Percentiles rank a stretch among this genome's conserved stretches.
Evolutionary conservation across 129 eudicot genomes (phyloP).

Genomic region (Saposhnikovia divaricata): DNA sequence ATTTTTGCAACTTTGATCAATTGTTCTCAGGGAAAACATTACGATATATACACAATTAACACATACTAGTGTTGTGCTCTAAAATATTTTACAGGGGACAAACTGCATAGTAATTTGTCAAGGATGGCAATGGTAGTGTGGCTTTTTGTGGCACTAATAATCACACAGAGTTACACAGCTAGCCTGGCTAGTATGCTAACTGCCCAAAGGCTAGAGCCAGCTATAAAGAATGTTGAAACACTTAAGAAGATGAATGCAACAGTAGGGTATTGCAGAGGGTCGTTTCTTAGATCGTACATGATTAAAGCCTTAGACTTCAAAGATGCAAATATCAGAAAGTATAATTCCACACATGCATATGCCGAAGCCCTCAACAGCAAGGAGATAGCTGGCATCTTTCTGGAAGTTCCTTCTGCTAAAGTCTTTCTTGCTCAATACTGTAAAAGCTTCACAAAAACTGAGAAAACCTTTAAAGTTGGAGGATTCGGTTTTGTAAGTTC

Average conservation of each 20-base stretch:
- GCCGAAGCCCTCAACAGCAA: conserved; percentile 35
- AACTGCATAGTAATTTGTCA: conserved; percentile 38
- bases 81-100: conserved; percentile 24
- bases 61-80: neutral
- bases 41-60: neutral
- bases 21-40: neutral
- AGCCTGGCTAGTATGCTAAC: conserved; percentile 62
- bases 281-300: conserved; percentile 27
- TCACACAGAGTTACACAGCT: conserved; percentile 51
- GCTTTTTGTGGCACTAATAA: conserved; percentile 43
- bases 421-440: conserved; percentile 51
- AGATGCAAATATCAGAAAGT: conserved; percentile 19
- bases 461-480: conserved; percentile 45
- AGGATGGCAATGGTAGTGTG: conserved; percentile 41
- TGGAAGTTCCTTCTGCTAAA: conserved; percentile 41
- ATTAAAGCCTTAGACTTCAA: conserved; percentile 24
- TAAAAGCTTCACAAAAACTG: conserved; percentile 36
- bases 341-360: conserved; percentile 19
- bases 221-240: conserved; percentile 22
- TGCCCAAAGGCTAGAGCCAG: conserved; percentile 16
- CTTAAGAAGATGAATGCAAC: conserved; percentile 23
- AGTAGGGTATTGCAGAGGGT: conserved; percentile 24
- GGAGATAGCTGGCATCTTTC: conserved; percentile 39
- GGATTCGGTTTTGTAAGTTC: conserved; percentile 51
- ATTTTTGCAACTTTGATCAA: neutral